Percentiles rank a stretch among this genome's conserved stretches.
Conservation (phyloP, 805 yeast species). For the Komagataella ulmi region DNA sequence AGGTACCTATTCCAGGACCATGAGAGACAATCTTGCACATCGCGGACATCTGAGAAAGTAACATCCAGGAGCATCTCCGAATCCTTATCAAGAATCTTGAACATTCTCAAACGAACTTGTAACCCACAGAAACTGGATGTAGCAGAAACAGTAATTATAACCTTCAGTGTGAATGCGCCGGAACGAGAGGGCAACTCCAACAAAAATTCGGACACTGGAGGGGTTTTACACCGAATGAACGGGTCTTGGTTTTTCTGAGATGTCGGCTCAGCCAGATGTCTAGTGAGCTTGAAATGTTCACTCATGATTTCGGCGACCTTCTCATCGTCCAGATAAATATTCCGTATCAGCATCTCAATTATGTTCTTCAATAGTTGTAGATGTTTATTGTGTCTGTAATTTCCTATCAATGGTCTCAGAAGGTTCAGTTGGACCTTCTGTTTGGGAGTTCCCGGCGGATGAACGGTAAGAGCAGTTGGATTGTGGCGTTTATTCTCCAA, state of each 20-base stretch:
- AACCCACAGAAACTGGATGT: conserved; percentile 28
- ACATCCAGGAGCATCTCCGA: conserved; percentile 26
- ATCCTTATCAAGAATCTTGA: conserved; percentile 7
- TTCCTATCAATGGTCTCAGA: conserved; percentile 44
- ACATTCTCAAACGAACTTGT: conserved; percentile 20
- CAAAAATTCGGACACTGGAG: conserved; percentile 18
- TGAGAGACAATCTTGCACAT: conserved; percentile 39
- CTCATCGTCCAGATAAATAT: not conserved
- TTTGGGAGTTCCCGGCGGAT: not conserved
- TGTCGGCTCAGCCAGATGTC: conserved; percentile 4
- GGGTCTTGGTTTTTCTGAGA: conserved; percentile 12
- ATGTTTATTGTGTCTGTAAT: conserved; percentile 37
- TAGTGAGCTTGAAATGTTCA: conserved; percentile 7
- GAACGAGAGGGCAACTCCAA: conserved; percentile 1
- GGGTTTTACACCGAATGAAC: conserved; percentile 24
- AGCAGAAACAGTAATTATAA: conserved; percentile 19
- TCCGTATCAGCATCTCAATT: conserved; percentile 6
- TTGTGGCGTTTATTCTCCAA: conserved; percentile 26
- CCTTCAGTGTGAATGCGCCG: conserved; percentile 7
- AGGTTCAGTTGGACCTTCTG: conserved; percentile 24
- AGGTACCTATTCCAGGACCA: conserved; percentile 23
- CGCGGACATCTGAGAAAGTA: conserved; percentile 34
- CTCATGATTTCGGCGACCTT: not conserved
- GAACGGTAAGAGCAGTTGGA: conserved; percentile 16
- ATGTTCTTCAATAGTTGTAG: conserved; percentile 19